Conservation (phyloP, 306 rosid species). For the Vigna reflexopilosa region DNA sequence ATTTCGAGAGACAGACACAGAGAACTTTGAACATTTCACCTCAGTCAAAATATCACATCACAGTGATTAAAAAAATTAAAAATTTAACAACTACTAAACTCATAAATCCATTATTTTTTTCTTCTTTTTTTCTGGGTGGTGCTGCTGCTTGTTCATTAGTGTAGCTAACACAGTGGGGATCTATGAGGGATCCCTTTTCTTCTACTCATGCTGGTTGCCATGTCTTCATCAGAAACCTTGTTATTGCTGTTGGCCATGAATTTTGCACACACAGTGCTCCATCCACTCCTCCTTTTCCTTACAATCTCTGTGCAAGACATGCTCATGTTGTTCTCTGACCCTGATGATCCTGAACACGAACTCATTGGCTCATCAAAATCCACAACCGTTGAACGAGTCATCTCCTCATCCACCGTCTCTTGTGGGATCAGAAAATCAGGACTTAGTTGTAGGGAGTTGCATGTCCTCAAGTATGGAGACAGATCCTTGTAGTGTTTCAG, state of each 20-base stretch:
- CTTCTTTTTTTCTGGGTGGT: not conserved
- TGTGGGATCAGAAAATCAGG: conserved; percentile 85
- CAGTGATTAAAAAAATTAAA: conserved; percentile 30
- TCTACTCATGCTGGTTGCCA: conserved; percentile 86
- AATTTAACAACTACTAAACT: conserved; percentile 24
- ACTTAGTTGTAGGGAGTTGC: conserved; percentile 72
- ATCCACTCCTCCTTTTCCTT: conserved; percentile 86
- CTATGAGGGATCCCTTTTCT: conserved; percentile 97
- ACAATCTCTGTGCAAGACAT: conserved; percentile 67
- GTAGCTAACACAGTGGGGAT: conserved; percentile 77
- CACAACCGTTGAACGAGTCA: conserved; percentile 72
- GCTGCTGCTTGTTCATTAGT: conserved; percentile 27
- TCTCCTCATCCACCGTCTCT: conserved; percentile 83
- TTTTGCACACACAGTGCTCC: conserved; percentile 66
- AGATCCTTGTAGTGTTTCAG: conserved; percentile 75
- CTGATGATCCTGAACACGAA: conserved; percentile 71
- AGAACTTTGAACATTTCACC: conserved; percentile 59
- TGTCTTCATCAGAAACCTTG: conserved; percentile 78
- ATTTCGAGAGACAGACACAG: conserved; percentile 48
- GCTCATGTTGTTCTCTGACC: conserved; percentile 74
- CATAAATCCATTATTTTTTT: not conserved
- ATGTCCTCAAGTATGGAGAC: conserved; percentile 69
- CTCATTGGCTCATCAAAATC: conserved; percentile 82
- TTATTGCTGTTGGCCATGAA: conserved; percentile 58
- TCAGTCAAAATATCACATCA: conserved; percentile 63